phyloP scores from a whole-genome alignment of 2,329 filamentous ascomycete species.

The Diaporthe capsici region DNA sequence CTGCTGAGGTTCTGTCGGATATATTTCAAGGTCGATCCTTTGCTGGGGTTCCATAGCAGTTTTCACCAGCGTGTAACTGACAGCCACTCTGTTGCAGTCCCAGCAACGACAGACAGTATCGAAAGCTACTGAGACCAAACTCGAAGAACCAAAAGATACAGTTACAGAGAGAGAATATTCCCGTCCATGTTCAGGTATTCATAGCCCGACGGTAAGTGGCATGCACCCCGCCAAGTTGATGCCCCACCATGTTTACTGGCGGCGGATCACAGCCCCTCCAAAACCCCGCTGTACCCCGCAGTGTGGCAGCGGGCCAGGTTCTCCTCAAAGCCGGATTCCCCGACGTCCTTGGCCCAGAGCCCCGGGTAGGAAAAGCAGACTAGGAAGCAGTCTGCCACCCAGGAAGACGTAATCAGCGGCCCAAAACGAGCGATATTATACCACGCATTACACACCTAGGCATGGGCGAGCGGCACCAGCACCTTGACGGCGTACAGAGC shows the following conservation, averaged over 20 bases:
- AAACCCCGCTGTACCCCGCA: constrained; percentile 27
- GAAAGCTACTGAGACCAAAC: not conserved
- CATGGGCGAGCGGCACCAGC: not conserved
- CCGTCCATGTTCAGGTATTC: not conserved
- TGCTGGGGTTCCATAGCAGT: not conserved
- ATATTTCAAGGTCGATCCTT: not conserved
- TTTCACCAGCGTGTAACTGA: not conserved
- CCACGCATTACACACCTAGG: not conserved
- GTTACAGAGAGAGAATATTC: not conserved
- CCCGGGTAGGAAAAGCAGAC: not conserved
- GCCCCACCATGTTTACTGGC: not conserved
- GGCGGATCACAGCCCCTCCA: constrained; percentile 26
- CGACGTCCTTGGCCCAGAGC: constrained; percentile 30
- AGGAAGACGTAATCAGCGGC: constrained; percentile 10
- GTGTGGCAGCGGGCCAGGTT: not conserved
- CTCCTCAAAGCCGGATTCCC: constrained; percentile 24
- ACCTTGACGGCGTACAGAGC: not conserved
- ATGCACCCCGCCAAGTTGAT: not conserved
- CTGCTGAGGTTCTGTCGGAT: not conserved
- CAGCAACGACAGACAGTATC: too few relatives aligned
- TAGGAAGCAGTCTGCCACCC: not conserved
- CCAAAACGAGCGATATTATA: not conserved
- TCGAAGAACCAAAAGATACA: not conserved
- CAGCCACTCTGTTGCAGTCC: not conserved
- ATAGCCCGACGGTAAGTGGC: not conserved